Evolutionary conservation across 208 protist species (phyloP).

Genomic region (Leishmania tropica): DNA sequence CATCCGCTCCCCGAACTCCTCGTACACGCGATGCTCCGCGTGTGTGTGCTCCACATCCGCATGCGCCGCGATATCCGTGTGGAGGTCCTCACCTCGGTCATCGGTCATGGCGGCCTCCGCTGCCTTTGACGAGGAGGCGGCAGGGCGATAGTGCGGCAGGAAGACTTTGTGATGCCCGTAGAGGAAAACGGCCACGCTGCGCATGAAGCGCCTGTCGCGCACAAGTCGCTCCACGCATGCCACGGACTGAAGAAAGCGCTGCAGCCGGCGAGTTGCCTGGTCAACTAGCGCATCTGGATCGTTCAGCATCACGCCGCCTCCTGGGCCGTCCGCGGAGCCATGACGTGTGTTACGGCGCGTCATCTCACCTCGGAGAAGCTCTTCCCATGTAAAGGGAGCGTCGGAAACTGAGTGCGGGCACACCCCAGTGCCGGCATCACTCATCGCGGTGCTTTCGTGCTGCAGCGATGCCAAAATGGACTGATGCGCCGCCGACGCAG

Average conservation of each 20-base stretch:
- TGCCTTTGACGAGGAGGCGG: neutral
- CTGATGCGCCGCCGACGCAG: conserved; percentile 28
- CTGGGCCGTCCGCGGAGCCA: neutral
- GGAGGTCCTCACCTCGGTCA: neutral
- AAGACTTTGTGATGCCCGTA: conserved; percentile 77
- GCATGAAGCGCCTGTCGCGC: conserved; percentile 53
- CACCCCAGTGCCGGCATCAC: neutral
- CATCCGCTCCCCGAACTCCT: conserved; percentile 53
- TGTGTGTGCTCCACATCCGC: conserved; percentile 57
- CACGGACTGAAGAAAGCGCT: conserved; percentile 65
- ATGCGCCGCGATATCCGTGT: neutral
- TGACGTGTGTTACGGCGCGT: conserved; percentile 29
- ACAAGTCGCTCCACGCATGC: conserved; percentile 70
- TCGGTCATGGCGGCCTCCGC: neutral
- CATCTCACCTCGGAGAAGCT: conserved; percentile 39
- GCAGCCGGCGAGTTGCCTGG: conserved; percentile 50
- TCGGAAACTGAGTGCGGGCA: conserved; percentile 14
- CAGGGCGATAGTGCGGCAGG: conserved; percentile 36
- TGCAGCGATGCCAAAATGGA: neutral
- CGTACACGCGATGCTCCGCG: conserved; percentile 71
- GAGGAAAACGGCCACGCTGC: conserved; percentile 58
- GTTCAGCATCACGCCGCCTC: conserved; percentile 8
- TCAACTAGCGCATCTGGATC: conserved; percentile 35
- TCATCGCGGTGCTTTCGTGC: neutral
- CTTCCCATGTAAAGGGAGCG: conserved; percentile 67